Evolutionary conservation across 2,329 filamentous ascomycete species (phyloP), one percentile per base, ranked within the genome.

Genomic region (Rutstroemia sydowiana): DNA sequence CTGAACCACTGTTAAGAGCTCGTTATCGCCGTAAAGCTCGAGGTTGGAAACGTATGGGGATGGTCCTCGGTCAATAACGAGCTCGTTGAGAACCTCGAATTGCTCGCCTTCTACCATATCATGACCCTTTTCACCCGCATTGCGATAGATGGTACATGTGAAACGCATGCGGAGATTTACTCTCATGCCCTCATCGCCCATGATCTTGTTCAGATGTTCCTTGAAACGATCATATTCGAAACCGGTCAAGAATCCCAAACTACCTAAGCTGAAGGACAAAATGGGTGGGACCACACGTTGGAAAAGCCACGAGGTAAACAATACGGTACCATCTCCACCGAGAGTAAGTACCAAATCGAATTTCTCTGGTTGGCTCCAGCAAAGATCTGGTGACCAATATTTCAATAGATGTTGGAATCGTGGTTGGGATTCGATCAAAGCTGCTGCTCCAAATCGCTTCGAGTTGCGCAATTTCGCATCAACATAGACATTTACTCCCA

Each of bases 151-250:
- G 0, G 93, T 97, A 72, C 92, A 97, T 14, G 93, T 98, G 69
- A 98, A 98, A 56, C 93, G 87, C 93, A 98, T 98, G 60, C 93
- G 89, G 61, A 98, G 76, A 65, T 95, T 97, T 55, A 97, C 92
- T 49, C 92, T 86, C 92, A 98, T 97, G 51, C 93, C 93, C 1
- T 87, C 82, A 52, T 95, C 88, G 55, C 90, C 90, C 90, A 98
- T 95, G 60, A 97, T 81, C 49, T 83, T 84, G 69, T 88, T 85
- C 31, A 98, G 78, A 64, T 95, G 88, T 54, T 87, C 77, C 70
- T 89, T 90, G 75, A 95, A 96, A 61, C 85, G 79, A 56, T 88
- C 82, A 65, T 93, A 98, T 66, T 91, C 82, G 64, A 93, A 95
- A 53, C 83, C 90, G 2, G 89, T 95, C 62, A 95, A 74, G 73